These are phyloP conservation scores for Chamaecyparis obtusa DNA, from an alignment of 75 land plant species.

Conservation along the genomic window DNA sequence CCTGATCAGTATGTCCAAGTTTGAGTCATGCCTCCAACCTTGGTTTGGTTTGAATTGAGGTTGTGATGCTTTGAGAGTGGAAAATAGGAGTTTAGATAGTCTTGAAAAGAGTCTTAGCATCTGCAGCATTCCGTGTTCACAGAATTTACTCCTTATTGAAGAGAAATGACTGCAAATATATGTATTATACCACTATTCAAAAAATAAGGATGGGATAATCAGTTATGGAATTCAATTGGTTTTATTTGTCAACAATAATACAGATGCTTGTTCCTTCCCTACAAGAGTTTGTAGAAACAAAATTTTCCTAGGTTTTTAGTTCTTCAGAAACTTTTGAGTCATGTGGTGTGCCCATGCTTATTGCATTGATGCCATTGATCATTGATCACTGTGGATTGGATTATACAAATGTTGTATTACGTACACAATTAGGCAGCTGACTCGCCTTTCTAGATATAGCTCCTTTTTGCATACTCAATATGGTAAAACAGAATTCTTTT, in stretches of 20 bases:
- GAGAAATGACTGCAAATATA: neutral
- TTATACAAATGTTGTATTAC: conserved; percentile 27
- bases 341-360: neutral
- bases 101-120: neutral
- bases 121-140: neutral
- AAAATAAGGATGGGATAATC: neutral
- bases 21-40: neutral
- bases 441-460: neutral
- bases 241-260: neutral
- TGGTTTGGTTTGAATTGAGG: neutral
- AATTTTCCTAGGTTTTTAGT: neutral
- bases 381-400: conserved; percentile 15
- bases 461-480: neutral
- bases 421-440: conserved; percentile 23
- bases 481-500: neutral
- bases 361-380: neutral
- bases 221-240: neutral
- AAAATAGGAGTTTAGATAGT: neutral
- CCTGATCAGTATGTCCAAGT: neutral
- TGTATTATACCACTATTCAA: neutral
- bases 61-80: neutral
- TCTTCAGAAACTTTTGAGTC: neutral
- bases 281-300: neutral
- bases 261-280: neutral
- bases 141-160: neutral